Conservation (phyloP, 1,139 yeast genomes). For the Debaryomyces udenii region DNA sequence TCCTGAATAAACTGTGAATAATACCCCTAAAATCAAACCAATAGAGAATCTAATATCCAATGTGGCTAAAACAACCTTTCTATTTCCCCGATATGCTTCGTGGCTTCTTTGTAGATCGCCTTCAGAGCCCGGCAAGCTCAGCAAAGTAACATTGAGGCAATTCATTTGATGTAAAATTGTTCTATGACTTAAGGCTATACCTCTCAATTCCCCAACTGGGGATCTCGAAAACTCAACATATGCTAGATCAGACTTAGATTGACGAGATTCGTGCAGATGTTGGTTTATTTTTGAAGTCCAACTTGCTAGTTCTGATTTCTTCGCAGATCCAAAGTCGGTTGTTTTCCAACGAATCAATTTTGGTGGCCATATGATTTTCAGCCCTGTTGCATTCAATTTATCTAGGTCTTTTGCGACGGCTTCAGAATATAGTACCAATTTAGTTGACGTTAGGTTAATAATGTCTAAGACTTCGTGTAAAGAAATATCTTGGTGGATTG, state of each 20-base stretch:
- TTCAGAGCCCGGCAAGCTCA: conserved; percentile 59
- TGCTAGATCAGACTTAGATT: conserved; percentile 61
- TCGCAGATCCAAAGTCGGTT: conserved; percentile 79
- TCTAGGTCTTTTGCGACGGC: conserved; percentile 72
- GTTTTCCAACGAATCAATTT: conserved; percentile 76
- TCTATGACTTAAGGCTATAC: conserved; percentile 89
- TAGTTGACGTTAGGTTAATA: conserved; percentile 73
- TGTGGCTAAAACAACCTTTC: conserved; percentile 62
- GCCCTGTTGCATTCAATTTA: conserved; percentile 46
- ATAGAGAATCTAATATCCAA: conserved; percentile 86
- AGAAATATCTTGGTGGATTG: conserved; percentile 75
- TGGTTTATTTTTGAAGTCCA: conserved; percentile 31
- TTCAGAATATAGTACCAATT: conserved; percentile 80
- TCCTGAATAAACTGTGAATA: conserved; percentile 85
- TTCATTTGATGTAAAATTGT: conserved; percentile 89
- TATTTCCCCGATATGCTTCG: conserved; percentile 28
- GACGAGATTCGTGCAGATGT: conserved; percentile 23
- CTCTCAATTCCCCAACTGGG: conserved; percentile 89
- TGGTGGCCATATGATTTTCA: conserved; percentile 45
- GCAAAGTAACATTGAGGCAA: conserved; percentile 67
- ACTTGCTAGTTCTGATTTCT: conserved; percentile 38
- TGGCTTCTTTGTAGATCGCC: conserved; percentile 39
- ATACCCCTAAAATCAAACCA: conserved; percentile 79
- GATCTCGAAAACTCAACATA: conserved; percentile 92
- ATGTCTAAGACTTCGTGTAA: conserved; percentile 70